Evolutionary conservation across 257 asterid genomes (phyloP), one percentile per base, ranked within the genome.

Genomic region (Thymus quinquecostatus): DNA sequence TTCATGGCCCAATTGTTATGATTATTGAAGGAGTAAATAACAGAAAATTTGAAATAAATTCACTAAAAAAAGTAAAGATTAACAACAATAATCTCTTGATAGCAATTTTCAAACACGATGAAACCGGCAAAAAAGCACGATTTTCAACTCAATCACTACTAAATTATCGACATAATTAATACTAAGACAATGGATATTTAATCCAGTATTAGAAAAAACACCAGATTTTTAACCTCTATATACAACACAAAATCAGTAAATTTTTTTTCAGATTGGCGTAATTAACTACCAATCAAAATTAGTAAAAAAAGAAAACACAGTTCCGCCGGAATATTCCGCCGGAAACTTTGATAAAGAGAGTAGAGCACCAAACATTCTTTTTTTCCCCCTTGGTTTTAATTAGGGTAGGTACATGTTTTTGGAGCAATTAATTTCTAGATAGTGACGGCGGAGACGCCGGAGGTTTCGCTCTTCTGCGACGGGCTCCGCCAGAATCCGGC

Each of bases 401-500:
- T 3, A 5, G 29, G 32, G 60, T 7, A 55, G 27, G 63, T 27
- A 27, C 21, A 50, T 51, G 56, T 60, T 47, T 57, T 50, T 2
- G 5, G 8, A 30, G 66, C 13, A 49, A 49, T 36, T 66, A 8
- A 32, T 48, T 50, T 14, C 54, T 64, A 64, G 57, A 47, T 29
- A 13, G 69, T 70, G 65, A 66, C 70, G 60, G 68, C 53, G 6
- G 76, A 34, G 47, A 61, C 41, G 55, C 11, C 76, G 8, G 69
- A 77, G 50, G 55, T 21, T 6, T 80, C 86, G 60, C 74, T 80
- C 38, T 89, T 88, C 69, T 83, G 85, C 2, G 96, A 92, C 1
- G 83, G 73, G 43, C 91, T 85, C 78, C 97, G 75, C 98, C 98
- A 92, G 65, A 92, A 92, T 5, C 98, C 98, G 40, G 91, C 78